These are phyloP conservation scores for Wolfiporia cocos DNA, from an alignment of 1,284 basidiomycete species.

Conservation along the genomic window DNA sequence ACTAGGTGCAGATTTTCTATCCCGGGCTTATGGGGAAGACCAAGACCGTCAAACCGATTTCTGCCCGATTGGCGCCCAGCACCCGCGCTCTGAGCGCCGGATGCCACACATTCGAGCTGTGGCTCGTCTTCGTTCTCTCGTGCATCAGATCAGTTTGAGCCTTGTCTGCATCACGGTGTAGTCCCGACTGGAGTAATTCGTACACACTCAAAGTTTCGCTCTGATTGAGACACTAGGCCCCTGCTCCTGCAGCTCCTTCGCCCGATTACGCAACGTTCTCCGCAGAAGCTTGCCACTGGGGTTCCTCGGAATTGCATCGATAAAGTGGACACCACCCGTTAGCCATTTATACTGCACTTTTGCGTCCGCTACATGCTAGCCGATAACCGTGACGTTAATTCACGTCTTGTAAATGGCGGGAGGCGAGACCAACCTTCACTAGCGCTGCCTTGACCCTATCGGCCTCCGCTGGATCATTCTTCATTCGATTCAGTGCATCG, in stretches of 20 bases:
- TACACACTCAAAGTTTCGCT: too few relatives aligned
- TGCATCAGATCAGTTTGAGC: too few relatives aligned
- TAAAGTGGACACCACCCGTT: conserved; percentile 18
- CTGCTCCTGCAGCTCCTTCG: conserved; percentile 12
- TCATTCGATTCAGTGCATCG: conserved; percentile 33
- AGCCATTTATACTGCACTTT: conserved; percentile 21
- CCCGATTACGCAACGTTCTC: conserved; percentile 14
- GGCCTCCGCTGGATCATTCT: conserved; percentile 27
- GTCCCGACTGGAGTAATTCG: too few relatives aligned
- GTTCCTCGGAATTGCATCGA: conserved; percentile 21
- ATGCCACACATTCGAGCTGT: too few relatives aligned
- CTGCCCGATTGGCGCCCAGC: too few relatives aligned
- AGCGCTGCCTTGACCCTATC: conserved; percentile 23
- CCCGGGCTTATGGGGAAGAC: too few relatives aligned
- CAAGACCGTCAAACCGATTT: too few relatives aligned
- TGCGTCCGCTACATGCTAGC: conserved; percentile 20
- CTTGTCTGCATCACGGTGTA: too few relatives aligned
- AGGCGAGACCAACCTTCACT: conserved; percentile 15
- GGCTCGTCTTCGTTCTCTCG: too few relatives aligned
- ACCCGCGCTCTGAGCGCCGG: too few relatives aligned
- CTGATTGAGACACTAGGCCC: too few relatives aligned
- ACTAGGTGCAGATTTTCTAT: too few relatives aligned
- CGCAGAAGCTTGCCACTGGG: conserved; percentile 22
- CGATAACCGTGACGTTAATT: background rate
- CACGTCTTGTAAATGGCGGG: background rate